Conservation (phyloP, 2,329 filamentous ascomycete genomes). For the Fusarium clavum region DNA sequence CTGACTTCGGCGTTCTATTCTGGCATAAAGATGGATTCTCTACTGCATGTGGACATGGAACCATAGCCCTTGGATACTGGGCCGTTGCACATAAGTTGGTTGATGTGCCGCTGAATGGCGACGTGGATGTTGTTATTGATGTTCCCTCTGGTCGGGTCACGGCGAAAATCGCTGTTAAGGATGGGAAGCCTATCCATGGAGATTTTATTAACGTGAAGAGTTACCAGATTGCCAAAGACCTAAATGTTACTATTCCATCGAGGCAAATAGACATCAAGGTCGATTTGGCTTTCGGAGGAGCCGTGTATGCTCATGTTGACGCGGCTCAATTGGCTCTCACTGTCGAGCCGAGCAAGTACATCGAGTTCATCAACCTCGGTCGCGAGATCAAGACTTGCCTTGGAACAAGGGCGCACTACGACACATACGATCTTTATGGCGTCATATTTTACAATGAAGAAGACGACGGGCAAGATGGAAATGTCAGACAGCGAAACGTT, state of each 20-base stretch:
- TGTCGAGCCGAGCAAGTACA: slow-evolving; percentile 13
- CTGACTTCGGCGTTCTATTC: slow-evolving; percentile 44
- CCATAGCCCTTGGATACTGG: slow-evolving; percentile 46
- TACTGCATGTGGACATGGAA: slow-evolving; percentile 45
- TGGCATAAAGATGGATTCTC: slow-evolving; percentile 49
- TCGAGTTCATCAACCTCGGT: slow-evolving; percentile 32
- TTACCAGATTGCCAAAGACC: slow-evolving; percentile 20
- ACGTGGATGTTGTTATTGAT: slow-evolving; percentile 32
- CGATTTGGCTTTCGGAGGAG: slow-evolving; percentile 26
- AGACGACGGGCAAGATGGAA: background rate
- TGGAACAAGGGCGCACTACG: slow-evolving; percentile 12
- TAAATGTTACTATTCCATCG: slow-evolving; percentile 7
- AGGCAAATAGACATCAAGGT: background rate
- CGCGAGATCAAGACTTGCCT: slow-evolving; percentile 33
- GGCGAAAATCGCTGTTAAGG: background rate
- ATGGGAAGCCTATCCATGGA: slow-evolving; percentile 7
- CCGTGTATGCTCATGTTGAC: slow-evolving; percentile 31
- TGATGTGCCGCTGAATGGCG: background rate
- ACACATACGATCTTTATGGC: slow-evolving; percentile 23
- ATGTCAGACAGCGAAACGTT: slow-evolving; percentile 35
- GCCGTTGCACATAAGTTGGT: slow-evolving; percentile 24
- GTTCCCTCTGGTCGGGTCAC: slow-evolving; percentile 32
- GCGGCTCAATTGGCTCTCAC: slow-evolving; percentile 15
- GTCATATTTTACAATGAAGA: slow-evolving; percentile 35
- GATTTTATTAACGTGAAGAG: slow-evolving; percentile 39